Base-by-base conservation (phyloP, 495 filamentous ascomycete genomes). In the Collariella sp. region DNA sequence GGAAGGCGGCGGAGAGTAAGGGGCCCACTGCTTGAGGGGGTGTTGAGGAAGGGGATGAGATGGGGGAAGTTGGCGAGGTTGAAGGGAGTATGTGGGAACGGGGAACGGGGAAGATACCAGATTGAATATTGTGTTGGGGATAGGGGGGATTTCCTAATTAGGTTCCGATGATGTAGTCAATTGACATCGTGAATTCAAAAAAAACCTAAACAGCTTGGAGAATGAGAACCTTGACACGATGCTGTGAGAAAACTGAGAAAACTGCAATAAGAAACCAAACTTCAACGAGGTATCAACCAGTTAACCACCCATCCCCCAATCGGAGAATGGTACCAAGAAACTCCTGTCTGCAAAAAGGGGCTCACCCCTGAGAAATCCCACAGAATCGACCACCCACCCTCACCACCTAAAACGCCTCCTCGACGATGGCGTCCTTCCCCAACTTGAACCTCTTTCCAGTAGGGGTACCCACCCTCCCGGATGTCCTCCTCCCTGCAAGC, bases 351-450 rank as follows among this genome's bases (percentile, higher is more conserved):
- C 12, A 29, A 48, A 39, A 55, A 55, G 22, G 34, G 26, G 38
- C 4, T 20, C 20, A 18, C 16, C 36, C n/a, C 41, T 5, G 12
- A n/a, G 4, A 20, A 46, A 26, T 20, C 19, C 10, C 23, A 11
- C 43, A 46, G 23, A 31, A 40, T 6, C 22, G 12, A 4, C 33
- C 46, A 33, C 5, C 29, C 6, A 36, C 20, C 24, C 5, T 22
- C 9, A n/a, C 13, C 18, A 15, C 55, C 62, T 64, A 95, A 54
- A 87, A 95, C 31, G 89, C 88, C 54, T 86, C 89, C 62, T 94
- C 85, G 9, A 96, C 90, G 41, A 96, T 80, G 36, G 91, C 86
- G 38, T 87, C 83, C 66, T 79, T 79, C 16, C 83, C 79, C 22
- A 95, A 70, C 67, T 81, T 81, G 47, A 76, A 76, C 19, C 75